Evolutionary conservation across 371 early-diverging fungal genomes (phyloP), one percentile per base, ranked within the genome.

Genomic region (Parasitella parasitica): DNA sequence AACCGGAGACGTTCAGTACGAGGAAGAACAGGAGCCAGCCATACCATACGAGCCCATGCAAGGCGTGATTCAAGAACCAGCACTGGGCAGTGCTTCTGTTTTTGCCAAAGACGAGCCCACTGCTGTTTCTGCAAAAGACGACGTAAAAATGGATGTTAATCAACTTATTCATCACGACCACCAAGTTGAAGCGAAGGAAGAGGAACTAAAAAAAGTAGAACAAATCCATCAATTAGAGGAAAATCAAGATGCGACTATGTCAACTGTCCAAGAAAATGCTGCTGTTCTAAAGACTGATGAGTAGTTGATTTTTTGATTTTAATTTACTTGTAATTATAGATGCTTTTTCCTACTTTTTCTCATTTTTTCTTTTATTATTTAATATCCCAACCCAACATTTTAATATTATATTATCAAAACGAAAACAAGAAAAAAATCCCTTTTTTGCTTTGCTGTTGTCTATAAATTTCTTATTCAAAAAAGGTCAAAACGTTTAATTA

Each of bases 301-400:
- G 50, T 49, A 51, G 49, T 38, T 50, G 36, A n/a, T 16, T 37
- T 38, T 37, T 46, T 48, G 22, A 26, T 28, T 18, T 37, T 43
- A n/a, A 36, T 27, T 34, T 22, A 34, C 48, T 27, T 51, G 39
- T 24, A 38, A 51, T 46, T 51, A 51, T 59, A 59, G 59, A 51
- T 28, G 37, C 52, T 5, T 16, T 15, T 24, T 43, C 30, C 50
- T 34, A 16, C 34, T 24, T 27, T 50, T 50, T 28, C 26, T 18
- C 18, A 13, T 37, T 28, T 9, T 36, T 28, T 20, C 43, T 43
- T 43, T 43, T n/a, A n/a, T 20, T 43, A 43, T 43, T 43, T 22
- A 43, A 20, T 43, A 43, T 43, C 43, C 32, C 6, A 32, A 32
- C 32, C 16, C 13, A 9, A 41, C 43, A 7, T 43, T 43, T 9